Evolutionary conservation across 805 yeast genomes (phyloP), one percentile per base, ranked within the genome.

Genomic region (Millerozyma acaciae): DNA sequence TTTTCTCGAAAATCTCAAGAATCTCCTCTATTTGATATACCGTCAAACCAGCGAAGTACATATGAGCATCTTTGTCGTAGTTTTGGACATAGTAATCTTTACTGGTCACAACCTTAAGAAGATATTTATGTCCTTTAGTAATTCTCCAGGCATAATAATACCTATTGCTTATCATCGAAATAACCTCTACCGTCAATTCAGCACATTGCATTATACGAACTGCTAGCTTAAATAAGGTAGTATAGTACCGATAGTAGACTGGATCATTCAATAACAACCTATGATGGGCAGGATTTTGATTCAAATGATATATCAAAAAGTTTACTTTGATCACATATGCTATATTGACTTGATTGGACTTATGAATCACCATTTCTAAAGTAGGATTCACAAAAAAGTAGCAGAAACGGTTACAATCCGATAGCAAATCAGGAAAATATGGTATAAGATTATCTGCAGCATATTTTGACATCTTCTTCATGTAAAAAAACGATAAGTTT

Each of bases 81-180:
- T 54, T 51, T 7, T 42, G 47, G 18, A 48, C 52, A 37, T 61
- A 62, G 34, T 60, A 64, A 13, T 51, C 53, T 17, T 50, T 39
- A 3, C 50, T 46, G 3, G 61, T 57, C 22, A 60, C 51, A 1
- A 51, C 48, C 26, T 53, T 50, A 33, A 65, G 45, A 24, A 60
- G 43, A 30, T 44, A 51, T 0, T 60, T 53, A 30, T 60, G 66
- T 8, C 62, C 57, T 33, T 60, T 62, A 8, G 65, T 54, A 8
- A 62, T 53, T 44, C 63, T 51, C 68, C 68, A 62, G 2, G 68
- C 67, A 37, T 62, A 54, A 38, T 59, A 62, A 44, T 62, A 62
- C 23, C 68, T 38, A 36, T 55, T 51, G 30, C 65, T 57, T 29
- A 64, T 50, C 28, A 60, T 62, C 6, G 62, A 57, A 13, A 64